Evolutionary conservation across 2,329 filamentous ascomycete species (phyloP), one percentile per base, ranked within the genome.

Genomic region (Fusarium bulbicola): DNA sequence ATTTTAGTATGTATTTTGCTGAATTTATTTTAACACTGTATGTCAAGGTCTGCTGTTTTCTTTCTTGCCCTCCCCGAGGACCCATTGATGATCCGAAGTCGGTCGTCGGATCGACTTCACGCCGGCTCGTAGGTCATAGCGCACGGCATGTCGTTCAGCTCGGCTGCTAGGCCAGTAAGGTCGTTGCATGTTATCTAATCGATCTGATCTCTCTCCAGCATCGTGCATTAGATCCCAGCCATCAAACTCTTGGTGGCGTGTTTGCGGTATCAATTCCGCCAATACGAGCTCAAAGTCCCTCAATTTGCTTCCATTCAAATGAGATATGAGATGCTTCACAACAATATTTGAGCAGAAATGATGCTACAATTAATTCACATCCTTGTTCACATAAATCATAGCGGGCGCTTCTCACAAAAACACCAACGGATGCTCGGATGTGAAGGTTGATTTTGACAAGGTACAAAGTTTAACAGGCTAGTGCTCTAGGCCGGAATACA

Each of bases 131-230:
- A 20, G 59, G 40, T 58, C 34, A 15, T 46, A 14, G 52, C 40
- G 32, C 13, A 57, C 34, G 32, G 5, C 12, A n/a, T 21, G 16
- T 6, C 30, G 34, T 40, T 66, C 59, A 67, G 67, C 67, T 72
- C 64, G 46, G 40, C 37, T 40, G 47, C 9, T 67, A n/a, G 14
- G n/a, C 63, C 69, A 72, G 49, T 67, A 47, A 63, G 47, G 37
- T 10, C 21, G 6, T 26, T 10, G 15, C n/a, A 12, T 64, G 47
- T 63, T 62, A 75, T 75, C 72, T 75, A 73, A 75, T 75, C 74
- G 30, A 75, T 75, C 73, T 59, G 46, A 73, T 68, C 73, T 60
- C 64, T 54, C 28, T 37, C 42, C 37, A 66, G 34, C 26, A 28
- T 64, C 37, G 13, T 16, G 54, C 54, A 28, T 36, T 58, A 49